Base-by-base conservation (phyloP, 225 moss, liverwort and hornwort species). In the Lunularia cruciata region DNA sequence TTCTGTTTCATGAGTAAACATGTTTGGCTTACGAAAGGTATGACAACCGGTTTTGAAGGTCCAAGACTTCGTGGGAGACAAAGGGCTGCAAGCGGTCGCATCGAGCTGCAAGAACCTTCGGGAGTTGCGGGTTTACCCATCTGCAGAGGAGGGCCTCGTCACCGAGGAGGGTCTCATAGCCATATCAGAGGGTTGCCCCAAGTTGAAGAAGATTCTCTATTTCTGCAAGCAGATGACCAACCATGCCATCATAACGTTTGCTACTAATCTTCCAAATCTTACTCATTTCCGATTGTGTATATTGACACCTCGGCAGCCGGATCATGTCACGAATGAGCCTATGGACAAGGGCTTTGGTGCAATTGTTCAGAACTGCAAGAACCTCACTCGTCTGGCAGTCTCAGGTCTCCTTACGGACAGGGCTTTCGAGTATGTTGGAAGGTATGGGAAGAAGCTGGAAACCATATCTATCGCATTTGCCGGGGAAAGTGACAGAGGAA, bases 181-280 rank as follows among this genome's bases (percentile, higher is more conserved):
- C 6, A 90, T 95, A 57, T 84, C 95, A 0, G 79, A 90, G 57
- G 88, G 90, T 18, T 95, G 95, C 39, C 82, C 71, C 2, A 82
- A 95, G 28, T 70, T 95, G 35, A 78, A 84, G 58, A 92, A 92
- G 76, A 92, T 95, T 39, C 83, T 95, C 18, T 95, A 95, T 60
- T 95, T 95, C 45, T 95, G 95, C 86, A 92, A 87, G 78, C 87
- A 87, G 72, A 95, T 95, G 95, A 88, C 95, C 0, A 95, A 95
- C 60, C 73, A 75, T 6, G 95, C 88, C 26, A 86, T 92, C 66
- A 63, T 74, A 11, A 68, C 48, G 9, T 90, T 95, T 42, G 90
- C 95, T 4, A 78, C 57, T 28, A 95, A 92, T 26, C 85, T 92
- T 34, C 73, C 85, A 1, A 78, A 66, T 13, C 65, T 90, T 71